Percentiles rank a stretch among this genome's conserved stretches.
phyloP scores from a whole-genome alignment of 2,329 filamentous ascomycete genomes.

The Pyrenochaeta sp. region DNA sequence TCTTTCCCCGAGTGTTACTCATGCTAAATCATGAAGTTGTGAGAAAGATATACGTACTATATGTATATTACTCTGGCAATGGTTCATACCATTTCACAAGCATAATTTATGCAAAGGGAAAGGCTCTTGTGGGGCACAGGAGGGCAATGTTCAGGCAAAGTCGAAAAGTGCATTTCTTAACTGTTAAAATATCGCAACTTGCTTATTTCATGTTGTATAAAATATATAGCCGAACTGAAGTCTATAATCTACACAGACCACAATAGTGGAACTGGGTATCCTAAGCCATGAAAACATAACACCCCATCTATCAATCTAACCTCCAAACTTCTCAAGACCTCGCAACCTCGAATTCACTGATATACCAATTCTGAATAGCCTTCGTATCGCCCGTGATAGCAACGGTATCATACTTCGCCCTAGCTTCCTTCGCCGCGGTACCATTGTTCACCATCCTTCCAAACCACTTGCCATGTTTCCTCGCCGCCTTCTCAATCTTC shows the following conservation, averaged over 20 bases:
- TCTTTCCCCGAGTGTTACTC: too few relatives aligned
- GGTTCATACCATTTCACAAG: too few relatives aligned
- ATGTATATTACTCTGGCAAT: too few relatives aligned
- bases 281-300: background rate
- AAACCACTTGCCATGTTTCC: conserved; percentile 70
- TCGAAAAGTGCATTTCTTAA: too few relatives aligned
- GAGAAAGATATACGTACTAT: too few relatives aligned
- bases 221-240: too few relatives aligned
- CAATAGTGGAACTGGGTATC: background rate
- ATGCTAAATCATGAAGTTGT: too few relatives aligned
- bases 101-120: too few relatives aligned
- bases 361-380: conserved; percentile 62
- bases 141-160: too few relatives aligned
- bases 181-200: too few relatives aligned
- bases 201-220: too few relatives aligned
- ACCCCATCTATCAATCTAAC: background rate
- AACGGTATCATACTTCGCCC: conserved; percentile 54
- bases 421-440: conserved; percentile 50
- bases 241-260: background rate
- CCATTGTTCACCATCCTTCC: conserved; percentile 61
- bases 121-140: too few relatives aligned
- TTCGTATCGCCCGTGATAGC: conserved; percentile 58
- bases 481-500: conserved; percentile 60
- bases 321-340: conserved; percentile 6
- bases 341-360: conserved; percentile 28